A percentile compares a stretch with the other conserved stretches of the same genome.
Conservation (phyloP, 1,139 yeast species). For the Arxiozyma slooffiae region DNA sequence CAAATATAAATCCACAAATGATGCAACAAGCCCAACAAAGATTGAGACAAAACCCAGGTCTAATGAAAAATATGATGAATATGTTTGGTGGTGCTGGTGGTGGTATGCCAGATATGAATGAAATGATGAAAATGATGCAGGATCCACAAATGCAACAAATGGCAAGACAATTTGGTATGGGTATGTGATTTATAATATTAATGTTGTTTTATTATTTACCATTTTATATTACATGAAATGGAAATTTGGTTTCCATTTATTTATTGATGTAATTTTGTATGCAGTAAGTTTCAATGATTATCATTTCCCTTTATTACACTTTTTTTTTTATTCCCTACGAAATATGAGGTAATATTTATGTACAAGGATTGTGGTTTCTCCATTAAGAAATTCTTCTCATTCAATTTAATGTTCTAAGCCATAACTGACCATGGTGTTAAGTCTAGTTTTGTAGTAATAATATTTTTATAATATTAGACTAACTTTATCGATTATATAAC, state of each 20-base stretch:
- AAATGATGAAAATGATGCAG: constrained; percentile 51
- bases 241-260: neutral
- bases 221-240: too few species aligned
- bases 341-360: too few species aligned
- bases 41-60: constrained; percentile 54
- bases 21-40: constrained; percentile 42
- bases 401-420: neutral
- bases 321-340: too few species aligned
- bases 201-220: neutral
- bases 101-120: constrained; percentile 40
- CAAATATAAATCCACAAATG: constrained; percentile 30
- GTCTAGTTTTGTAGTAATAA: too few species aligned
- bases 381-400: neutral
- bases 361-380: neutral
- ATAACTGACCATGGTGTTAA: too few species aligned
- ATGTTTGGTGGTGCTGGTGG: constrained; percentile 43
- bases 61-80: constrained; percentile 50
- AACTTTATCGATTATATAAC: neutral
- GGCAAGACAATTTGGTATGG: constrained; percentile 59
- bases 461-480: too few species aligned
- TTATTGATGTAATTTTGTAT: neutral
- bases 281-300: neutral
- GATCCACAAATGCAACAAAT: constrained; percentile 70
- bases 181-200: constrained; percentile 11
- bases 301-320: too few species aligned